Conservation (phyloP, 306 rosid species). For the Vigna mungo region DNA sequence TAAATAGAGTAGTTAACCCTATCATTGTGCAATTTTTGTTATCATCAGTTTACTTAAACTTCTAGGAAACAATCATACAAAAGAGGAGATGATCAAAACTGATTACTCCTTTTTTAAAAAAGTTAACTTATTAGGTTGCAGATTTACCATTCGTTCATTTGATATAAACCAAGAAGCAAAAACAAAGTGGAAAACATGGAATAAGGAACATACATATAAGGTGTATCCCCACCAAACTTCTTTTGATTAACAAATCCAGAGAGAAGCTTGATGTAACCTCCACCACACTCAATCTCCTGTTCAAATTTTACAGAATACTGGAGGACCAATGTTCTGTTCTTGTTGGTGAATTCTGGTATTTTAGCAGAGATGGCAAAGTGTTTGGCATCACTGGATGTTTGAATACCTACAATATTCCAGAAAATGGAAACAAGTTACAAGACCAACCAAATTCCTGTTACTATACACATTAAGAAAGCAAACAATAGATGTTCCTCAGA, state of each 20-base stretch:
- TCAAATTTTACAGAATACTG: constrained; percentile 92
- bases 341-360: constrained; percentile 83
- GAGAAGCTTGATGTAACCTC: constrained; percentile 92
- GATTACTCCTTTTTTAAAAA: background rate
- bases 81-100: background rate
- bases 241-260: constrained; percentile 97
- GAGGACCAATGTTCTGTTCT: constrained; percentile 82
- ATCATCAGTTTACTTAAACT: constrained; percentile 15
- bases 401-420: constrained; percentile 68
- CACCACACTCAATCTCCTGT: constrained; percentile 98
- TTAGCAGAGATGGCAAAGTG: constrained; percentile 93
- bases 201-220: constrained; percentile 74
- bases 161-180: constrained; percentile 10
- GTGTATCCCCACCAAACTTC: constrained; percentile 98
- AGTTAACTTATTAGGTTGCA: constrained; percentile 10
- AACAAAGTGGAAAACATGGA: constrained; percentile 28
- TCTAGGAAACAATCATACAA: background rate
- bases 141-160: constrained; percentile 13
- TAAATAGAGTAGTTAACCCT: constrained; percentile 1
- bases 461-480: constrained; percentile 17
- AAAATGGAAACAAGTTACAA: constrained; percentile 28
- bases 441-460: constrained; percentile 8
- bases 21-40: background rate
- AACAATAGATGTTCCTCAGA: background rate
- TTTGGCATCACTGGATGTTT: constrained; percentile 85